Evolutionary conservation across 1,284 basidiomycete genomes (phyloP).

Genomic region (Apiotrichum porosum): DNA sequence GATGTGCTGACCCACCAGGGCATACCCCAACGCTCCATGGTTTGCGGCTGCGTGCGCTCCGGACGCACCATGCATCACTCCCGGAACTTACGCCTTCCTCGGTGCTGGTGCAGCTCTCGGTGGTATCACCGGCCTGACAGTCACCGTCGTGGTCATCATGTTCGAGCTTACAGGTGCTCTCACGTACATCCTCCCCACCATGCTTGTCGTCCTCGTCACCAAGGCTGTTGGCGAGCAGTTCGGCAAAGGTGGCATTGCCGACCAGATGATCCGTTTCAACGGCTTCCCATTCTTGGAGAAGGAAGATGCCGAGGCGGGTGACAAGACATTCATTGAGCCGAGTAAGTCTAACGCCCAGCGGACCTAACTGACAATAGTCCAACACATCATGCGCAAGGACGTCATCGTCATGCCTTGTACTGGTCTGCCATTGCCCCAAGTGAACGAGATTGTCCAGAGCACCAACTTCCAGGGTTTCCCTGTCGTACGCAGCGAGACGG

Average conservation of each 20-base stretch:
- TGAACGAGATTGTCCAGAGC: conserved; percentile 65
- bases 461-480: conserved; percentile 88
- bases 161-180: conserved; percentile 98
- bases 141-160: conserved; percentile 99
- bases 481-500: conserved; percentile 57
- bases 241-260: conserved; percentile 88
- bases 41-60: conserved; percentile 80
- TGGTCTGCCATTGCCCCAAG: conserved; percentile 69
- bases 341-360: conserved; percentile 53
- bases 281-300: conserved; percentile 90
- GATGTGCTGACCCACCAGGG: conserved; percentile 51
- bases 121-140: conserved; percentile 93
- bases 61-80: conserved; percentile 93
- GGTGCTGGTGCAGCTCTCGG: conserved; percentile 92
- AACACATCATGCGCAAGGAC: conserved; percentile 79
- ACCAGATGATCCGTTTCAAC: conserved; percentile 95
- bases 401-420: conserved; percentile 66
- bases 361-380: conserved; percentile 55
- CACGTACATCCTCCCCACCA: conserved; percentile 95
- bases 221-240: conserved; percentile 97
- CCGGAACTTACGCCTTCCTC: conserved; percentile 93
- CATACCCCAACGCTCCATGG: conserved; percentile 74
- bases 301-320: conserved; percentile 82
- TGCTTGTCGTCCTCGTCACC: conserved; percentile 95
- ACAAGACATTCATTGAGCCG: conserved; percentile 81